These are phyloP conservation scores for Asterionellopsis glacialis DNA, from an alignment of 108 stramenopile species.

Conservation along the genomic window DNA sequence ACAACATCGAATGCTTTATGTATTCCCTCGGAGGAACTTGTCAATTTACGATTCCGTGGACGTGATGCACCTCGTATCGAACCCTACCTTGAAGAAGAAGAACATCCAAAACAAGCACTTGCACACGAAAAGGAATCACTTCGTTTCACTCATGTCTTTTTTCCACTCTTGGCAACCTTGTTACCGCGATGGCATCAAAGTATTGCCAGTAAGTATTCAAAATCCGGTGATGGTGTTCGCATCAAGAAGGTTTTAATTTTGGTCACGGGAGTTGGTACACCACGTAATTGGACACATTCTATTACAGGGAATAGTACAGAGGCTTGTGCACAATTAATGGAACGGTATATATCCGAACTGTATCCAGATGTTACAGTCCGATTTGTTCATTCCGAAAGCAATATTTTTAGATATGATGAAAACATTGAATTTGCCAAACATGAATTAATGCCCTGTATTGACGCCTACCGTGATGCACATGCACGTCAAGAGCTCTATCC, in stretches of 20 bases:
- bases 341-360: constrained; percentile 54
- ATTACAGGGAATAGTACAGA: constrained; percentile 84
- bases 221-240: constrained; percentile 9
- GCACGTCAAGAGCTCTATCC: constrained; percentile 51
- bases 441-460: constrained; percentile 83
- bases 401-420: constrained; percentile 95
- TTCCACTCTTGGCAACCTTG: constrained; percentile 84
- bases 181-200: constrained; percentile 75
- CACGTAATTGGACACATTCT: constrained; percentile 85
- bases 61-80: constrained; percentile 46
- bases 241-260: constrained; percentile 80
- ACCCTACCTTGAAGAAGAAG: constrained; percentile 5
- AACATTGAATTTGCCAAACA: constrained; percentile 92
- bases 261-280: constrained; percentile 85
- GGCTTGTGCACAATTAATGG: constrained; percentile 78
- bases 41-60: constrained; percentile 59
- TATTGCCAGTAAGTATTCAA: constrained; percentile 52
- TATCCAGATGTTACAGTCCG: constrained; percentile 68
- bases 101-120: too few species aligned
- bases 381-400: constrained; percentile 80
- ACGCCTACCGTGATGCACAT: constrained; percentile 81
- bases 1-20: not conserved
- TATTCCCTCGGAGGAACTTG: constrained; percentile 33
- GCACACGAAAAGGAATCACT: not conserved
- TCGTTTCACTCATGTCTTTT: constrained; percentile 59